Conservation (phyloP, 371 early-diverging fungal genomes). For the Furculomyces boomerangus region DNA sequence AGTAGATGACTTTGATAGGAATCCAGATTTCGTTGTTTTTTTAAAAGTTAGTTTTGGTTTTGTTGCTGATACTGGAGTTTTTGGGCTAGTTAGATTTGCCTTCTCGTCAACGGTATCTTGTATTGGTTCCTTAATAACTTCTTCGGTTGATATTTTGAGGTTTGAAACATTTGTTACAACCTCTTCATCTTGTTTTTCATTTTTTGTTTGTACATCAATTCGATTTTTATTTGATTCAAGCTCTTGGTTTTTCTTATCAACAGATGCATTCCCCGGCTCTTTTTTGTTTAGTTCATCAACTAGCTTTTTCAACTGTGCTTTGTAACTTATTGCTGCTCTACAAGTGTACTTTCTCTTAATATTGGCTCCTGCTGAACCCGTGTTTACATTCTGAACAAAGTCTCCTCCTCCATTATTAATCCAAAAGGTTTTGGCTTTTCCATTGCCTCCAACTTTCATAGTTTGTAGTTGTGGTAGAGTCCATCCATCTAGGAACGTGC, state of each 20-base stretch:
- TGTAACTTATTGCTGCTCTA: conserved; percentile 60
- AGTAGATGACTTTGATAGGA: neutral
- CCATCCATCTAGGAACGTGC: conserved; percentile 81
- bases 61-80: neutral
- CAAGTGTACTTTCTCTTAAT: conserved; percentile 69
- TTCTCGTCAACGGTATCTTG: neutral
- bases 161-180: too few species aligned
- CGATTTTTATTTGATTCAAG: too few species aligned
- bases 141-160: too few species aligned
- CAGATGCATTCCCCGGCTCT: neutral
- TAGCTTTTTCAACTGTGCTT: conserved; percentile 53
- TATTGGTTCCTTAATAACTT: too few species aligned
- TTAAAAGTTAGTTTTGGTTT: neutral
- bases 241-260: too few species aligned
- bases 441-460: conserved; percentile 64
- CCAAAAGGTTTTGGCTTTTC: conserved; percentile 60
- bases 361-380: conserved; percentile 27
- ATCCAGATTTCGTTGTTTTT: neutral
- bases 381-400: conserved; percentile 6
- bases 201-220: too few species aligned
- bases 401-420: conserved; percentile 34
- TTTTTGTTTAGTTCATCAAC: conserved; percentile 8
- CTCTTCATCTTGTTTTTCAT: too few species aligned
- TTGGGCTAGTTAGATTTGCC: neutral
- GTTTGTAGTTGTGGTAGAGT: conserved; percentile 81